Conservation (phyloP, 1,284 basidiomycete species). For the Ceratobasidium sp. region DNA sequence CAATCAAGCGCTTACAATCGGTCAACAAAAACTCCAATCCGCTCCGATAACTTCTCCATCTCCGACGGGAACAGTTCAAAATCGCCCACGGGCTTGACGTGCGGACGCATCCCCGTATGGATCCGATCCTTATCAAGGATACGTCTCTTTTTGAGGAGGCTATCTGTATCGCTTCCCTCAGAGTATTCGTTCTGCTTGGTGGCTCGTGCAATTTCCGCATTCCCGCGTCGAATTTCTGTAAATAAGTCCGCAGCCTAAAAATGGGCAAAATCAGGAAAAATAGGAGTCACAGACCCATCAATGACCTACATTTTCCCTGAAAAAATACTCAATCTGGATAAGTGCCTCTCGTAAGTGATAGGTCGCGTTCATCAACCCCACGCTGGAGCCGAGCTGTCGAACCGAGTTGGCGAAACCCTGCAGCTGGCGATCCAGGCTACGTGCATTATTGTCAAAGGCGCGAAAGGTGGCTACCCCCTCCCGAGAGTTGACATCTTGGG, state of each 20-base stretch:
- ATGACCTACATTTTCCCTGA: slow-evolving; percentile 47
- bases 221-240: slow-evolving; percentile 22
- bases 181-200: not conserved
- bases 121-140: slow-evolving; percentile 17
- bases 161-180: not conserved
- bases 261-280: not conserved
- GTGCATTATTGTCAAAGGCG: slow-evolving; percentile 13
- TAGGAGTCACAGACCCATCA: not conserved
- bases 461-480: slow-evolving; percentile 31
- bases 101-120: slow-evolving; percentile 40
- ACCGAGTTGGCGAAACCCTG: slow-evolving; percentile 47
- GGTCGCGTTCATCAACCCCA: slow-evolving; percentile 47
- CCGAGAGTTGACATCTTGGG: slow-evolving; percentile 23
- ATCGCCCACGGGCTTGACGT: slow-evolving; percentile 19
- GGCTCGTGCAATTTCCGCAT: not conserved
- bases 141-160: not conserved
- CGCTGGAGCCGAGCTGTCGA: slow-evolving; percentile 47
- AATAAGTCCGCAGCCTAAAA: slow-evolving; percentile 32
- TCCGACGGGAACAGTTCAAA: slow-evolving; percentile 16
- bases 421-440: slow-evolving; percentile 44
- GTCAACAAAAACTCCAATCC: slow-evolving; percentile 65
- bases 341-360: slow-evolving; percentile 46
- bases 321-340: slow-evolving; percentile 49
- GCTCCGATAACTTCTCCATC: slow-evolving; percentile 18
- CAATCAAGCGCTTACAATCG: slow-evolving; percentile 64